Base-by-base conservation (phyloP, 192 early-diverging fungal genomes). In the Coemansia guatemalensis region DNA sequence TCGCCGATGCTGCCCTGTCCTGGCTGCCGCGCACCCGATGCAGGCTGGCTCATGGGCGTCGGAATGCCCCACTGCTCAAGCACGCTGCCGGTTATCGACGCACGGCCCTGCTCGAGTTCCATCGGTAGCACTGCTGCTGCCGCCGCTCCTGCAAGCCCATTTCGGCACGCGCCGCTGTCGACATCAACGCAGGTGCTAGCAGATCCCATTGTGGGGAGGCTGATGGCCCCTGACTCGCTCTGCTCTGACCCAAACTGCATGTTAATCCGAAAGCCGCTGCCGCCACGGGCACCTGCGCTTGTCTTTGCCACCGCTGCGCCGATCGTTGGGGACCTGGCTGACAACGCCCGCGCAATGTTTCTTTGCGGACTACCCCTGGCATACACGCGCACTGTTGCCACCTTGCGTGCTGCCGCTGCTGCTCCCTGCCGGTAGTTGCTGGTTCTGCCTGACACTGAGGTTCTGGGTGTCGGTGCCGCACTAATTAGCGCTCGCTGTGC, bases 31-130 rank as follows among this genome's bases (percentile, higher is more conserved):
- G 51, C 24, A 18, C 26, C 21, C 21, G 60, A 20, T 69, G 67
- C 57, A 23, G 30, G 20, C 41, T 26, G 52, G 33, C 8, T 23
- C 27, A 54, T 48, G 17, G 66, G 48, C 27, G 63, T 62, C 21
- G 72, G 49, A 26, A 80, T 62, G 26, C 77, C 77, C 77, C 77
- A 80, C 55, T 66, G 70, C 64, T 80, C 77, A 48, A 80, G 62
- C 22, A 74, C 56, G 48, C 68, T 71, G 20, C 51, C 62, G 11
- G 39, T 60, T 3, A 41, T 53, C 18, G 71, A 74, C 39, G 65
- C 68, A 29, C 65, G 60, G 35, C 68, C 68, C 50, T 74, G 67
- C 62, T 71, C 77, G 6, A 71, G 56, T 56, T 53, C 71, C 9
- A 58, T 26, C 49, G 32, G 17, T 49, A 33, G 53, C 44, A 60